Base-by-base conservation (phyloP, 768 basidiomycete species). In the Botryobasidium botryosum region DNA sequence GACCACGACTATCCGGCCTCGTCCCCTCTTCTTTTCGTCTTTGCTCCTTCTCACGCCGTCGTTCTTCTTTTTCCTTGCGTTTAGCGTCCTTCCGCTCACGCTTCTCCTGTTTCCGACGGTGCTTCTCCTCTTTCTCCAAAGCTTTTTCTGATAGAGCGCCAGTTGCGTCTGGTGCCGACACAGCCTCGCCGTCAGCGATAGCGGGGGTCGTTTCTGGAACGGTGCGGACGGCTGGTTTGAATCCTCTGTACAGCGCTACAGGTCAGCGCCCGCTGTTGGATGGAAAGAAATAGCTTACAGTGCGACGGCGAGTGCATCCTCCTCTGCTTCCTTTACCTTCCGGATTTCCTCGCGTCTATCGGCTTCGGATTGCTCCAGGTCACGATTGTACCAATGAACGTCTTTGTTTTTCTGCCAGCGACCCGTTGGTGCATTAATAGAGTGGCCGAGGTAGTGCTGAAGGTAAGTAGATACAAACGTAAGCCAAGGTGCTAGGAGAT, bases 381-480 rank as follows among this genome's bases (percentile, higher is more conserved):
- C 85, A 24, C 90, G 75, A 54, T 66, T 73, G 57, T 92, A 97
- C 91, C 91, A 97, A 55, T 92, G 90, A 13, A 97, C 64, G 55
- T 97, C 91, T 59, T 91, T 88, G 65, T 88, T 87, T 64, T 91
- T 91, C 63, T 94, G 91, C 91, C 91, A 97, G 38, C 91, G 69
- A 1, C 91, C 91, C 1, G 85, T 85, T 0, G 91, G 91, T 2
- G 91, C 91, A 56, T 91, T 91, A 63, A 94, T 74, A 43, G 84
- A 84, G 58, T 92, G 86, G 4, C 91, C 91, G 2, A 97, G 75
- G 60, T 97, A 97, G 62, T 94, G 79, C 80, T 96, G 56, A 25
- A 50, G 37, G 43, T 36, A 36, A 39, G 47, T n/a, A 10, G 20
- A 13, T 17, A 24, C 21, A 5, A 45, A 12, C 17, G 23, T 13